Base-by-base conservation (phyloP, 495 filamentous ascomycete genomes). In the Tuber calosporum region DNA sequence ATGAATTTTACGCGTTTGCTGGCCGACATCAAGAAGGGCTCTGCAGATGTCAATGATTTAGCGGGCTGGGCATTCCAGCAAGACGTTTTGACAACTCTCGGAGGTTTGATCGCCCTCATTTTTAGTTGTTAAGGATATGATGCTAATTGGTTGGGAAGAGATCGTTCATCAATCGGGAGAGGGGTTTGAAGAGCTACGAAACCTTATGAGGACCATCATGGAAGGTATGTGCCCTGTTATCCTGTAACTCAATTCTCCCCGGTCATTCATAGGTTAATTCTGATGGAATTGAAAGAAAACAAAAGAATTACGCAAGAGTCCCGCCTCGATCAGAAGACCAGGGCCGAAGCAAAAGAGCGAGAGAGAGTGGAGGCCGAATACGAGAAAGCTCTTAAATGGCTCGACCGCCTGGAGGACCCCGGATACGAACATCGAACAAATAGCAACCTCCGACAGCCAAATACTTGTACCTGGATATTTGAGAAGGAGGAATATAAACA, bases 381-480 rank as follows among this genome's bases (percentile, higher is more conserved):
- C 26, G 72, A 71, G 40, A 71, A 73, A 68, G 70, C 58, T 68
- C 39, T 70, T 22, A 70, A 70, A 42, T 73, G 72, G 72, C 71
- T 72, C 66, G 72, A 73, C 36, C 67, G 67, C 42, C 34, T 73
- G 36, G 72, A 71, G 36, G 72, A 41, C 19, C 20, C 34, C 39
- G 67, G 34, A 17, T 73, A 67, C 1, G 72, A 73, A 53, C 67
- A 73, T 41, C 72, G 67, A 20, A 43, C 69, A 68, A 73, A 73
- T 39, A 26, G 62, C 36, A 68, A 70, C 41, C 72, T 67, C 36
- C 72, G 72, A 17, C 67, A 73, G 67, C 43, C 72, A 4, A 62
- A 70, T 53, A 73, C 72, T 37, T 62, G 67, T 71, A 70, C 30
- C 67, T 73, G 72, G 72, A 70, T 73, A 69, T 73, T 73, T 62